These are phyloP conservation scores for Rhodotorula sp. DNA, from an alignment of 1,284 basidiomycete species.

Conservation along the genomic window DNA sequence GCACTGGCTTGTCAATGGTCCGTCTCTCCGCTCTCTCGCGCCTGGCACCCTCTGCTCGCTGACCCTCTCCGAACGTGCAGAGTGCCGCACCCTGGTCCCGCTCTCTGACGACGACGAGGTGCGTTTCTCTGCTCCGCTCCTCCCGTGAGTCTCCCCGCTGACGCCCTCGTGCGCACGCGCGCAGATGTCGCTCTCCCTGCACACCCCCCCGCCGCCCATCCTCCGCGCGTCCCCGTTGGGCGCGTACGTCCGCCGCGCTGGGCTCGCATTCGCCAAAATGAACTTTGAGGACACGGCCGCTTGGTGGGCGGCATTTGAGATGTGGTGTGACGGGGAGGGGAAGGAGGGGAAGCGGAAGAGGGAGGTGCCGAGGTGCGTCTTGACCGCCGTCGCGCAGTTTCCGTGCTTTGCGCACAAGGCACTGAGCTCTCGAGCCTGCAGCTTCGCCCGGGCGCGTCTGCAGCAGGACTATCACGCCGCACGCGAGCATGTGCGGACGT, in stretches of 20 bases:
- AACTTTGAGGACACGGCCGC: slow-evolving; percentile 10
- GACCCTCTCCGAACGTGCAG: neutral
- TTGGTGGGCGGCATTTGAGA: slow-evolving; percentile 17
- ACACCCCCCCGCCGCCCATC: slow-evolving; percentile 17
- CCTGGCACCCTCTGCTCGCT: neutral
- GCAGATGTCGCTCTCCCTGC: slow-evolving; percentile 6
- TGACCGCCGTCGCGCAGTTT: no score
- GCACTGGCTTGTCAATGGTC: slow-evolving; percentile 12
- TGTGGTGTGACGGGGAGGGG: slow-evolving; percentile 10
- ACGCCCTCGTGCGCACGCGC: neutral
- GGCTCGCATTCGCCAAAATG: slow-evolving; percentile 23
- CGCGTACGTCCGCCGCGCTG: slow-evolving; percentile 33
- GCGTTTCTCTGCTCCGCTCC: neutral
- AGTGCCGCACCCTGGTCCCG: slow-evolving; percentile 1
- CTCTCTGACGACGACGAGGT: slow-evolving; percentile 36
- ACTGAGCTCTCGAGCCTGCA: no score
- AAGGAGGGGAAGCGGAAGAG: neutral
- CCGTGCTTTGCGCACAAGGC: no score
- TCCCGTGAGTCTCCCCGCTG: neutral
- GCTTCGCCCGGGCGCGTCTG: slow-evolving; percentile 4
- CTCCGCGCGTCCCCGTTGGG: slow-evolving; percentile 40
- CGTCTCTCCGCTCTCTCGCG: neutral
- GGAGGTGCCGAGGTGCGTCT: neutral
- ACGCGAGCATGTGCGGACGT: slow-evolving; percentile 7
- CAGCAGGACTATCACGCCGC: slow-evolving; percentile 17